phyloP scores from a whole-genome alignment of 257 asterid species.

The Solanum corneliomulleri region DNA sequence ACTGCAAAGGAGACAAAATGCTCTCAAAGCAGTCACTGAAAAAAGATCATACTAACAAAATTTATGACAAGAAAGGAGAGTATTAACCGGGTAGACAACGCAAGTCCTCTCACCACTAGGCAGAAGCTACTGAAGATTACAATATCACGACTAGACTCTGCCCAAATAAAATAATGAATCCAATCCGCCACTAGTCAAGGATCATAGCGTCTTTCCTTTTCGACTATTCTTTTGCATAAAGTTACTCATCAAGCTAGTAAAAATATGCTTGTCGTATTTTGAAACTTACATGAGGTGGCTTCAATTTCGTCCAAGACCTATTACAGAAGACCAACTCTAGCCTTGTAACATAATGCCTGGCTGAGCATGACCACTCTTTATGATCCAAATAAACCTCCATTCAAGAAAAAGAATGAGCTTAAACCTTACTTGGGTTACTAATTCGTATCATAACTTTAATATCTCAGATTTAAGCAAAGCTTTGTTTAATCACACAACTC shows the following conservation, averaged over 20 bases:
- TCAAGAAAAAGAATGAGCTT: background rate
- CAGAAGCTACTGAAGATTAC: background rate
- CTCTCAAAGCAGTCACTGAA: background rate
- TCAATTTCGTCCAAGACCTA: background rate
- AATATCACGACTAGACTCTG: background rate
- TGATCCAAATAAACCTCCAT: background rate
- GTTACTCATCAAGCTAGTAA: background rate
- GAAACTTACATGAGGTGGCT: background rate
- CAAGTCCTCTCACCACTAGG: background rate
- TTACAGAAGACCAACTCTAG: background rate
- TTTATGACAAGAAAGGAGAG: background rate
- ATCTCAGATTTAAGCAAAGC: background rate
- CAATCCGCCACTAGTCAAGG: background rate
- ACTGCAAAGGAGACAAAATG: background rate
- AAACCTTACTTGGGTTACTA: background rate
- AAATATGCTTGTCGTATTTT: background rate
- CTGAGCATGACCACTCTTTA: background rate
- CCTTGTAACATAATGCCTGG: background rate
- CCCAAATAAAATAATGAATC: background rate
- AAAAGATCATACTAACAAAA: background rate
- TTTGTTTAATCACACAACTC: background rate
- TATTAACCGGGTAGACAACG: background rate
- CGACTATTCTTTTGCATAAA: background rate
- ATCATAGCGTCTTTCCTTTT: background rate
- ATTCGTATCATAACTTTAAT: background rate